Percentiles rank a stretch among this genome's conserved stretches.
Evolutionary conservation across 176 grass and related monocot genomes (phyloP).

Genomic region (Themeda triandra): DNA sequence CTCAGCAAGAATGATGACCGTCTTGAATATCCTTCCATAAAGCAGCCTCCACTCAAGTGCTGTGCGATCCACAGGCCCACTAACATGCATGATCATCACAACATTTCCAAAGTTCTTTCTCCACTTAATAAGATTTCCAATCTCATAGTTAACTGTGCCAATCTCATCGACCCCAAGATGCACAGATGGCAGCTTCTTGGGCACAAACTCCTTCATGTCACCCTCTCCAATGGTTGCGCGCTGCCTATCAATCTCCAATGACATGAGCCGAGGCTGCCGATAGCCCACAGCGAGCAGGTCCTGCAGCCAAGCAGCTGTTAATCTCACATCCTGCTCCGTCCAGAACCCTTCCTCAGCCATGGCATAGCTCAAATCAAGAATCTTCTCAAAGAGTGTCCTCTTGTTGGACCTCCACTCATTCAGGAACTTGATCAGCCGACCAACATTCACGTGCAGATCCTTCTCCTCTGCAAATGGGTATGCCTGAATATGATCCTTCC

Average conservation of each 20-base stretch:
- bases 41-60: constrained; percentile 95
- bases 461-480: constrained; percentile 94
- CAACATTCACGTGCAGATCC: constrained; percentile 94
- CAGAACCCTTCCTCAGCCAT: constrained; percentile 98
- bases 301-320: constrained; percentile 96
- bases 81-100: constrained; percentile 88
- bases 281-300: constrained; percentile 85
- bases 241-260: constrained; percentile 81
- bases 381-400: constrained; percentile 77
- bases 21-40: constrained; percentile 97
- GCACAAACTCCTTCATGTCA: constrained; percentile 85
- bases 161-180: constrained; percentile 96
- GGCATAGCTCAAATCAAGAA: constrained; percentile 87
- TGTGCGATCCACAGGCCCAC: constrained; percentile 70
- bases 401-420: constrained; percentile 84
- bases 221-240: constrained; percentile 89
- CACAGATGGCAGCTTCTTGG: constrained; percentile 94
- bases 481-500: constrained; percentile 63
- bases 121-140: constrained; percentile 98
- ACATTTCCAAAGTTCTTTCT: constrained; percentile 96
- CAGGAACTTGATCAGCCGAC: constrained; percentile 85
- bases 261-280: constrained; percentile 90
- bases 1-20: constrained; percentile 89
- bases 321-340: constrained; percentile 76
- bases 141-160: constrained; percentile 90